A percentile compares a stretch with the other conserved stretches of the same genome.
Evolutionary conservation across 1,284 basidiomycete species (phyloP).

Genomic region (Dichomitus squalens): DNA sequence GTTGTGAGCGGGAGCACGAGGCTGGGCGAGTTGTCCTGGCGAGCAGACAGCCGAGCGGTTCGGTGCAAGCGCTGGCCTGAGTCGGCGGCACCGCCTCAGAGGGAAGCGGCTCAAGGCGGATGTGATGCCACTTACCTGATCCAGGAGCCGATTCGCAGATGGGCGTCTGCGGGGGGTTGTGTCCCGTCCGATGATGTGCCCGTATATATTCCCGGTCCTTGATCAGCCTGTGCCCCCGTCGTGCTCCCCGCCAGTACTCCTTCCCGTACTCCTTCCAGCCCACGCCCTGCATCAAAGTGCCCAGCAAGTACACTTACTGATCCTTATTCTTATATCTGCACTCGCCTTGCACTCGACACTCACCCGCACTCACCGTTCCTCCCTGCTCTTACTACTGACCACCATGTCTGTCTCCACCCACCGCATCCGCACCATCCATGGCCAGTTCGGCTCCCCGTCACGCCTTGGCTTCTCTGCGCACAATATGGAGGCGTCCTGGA

Average conservation of each 20-base stretch:
- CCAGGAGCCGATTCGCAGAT: not conserved
- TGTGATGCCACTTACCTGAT: not conserved
- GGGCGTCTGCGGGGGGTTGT: conserved; percentile 1
- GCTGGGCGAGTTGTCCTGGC: not conserved
- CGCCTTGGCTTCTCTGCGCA: conserved; percentile 17
- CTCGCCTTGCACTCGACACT: not conserved
- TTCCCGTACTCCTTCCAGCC: not conserved
- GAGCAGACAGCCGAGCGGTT: not conserved
- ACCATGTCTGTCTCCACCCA: conserved; percentile 32
- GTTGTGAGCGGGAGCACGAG: not conserved
- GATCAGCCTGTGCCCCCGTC: not conserved
- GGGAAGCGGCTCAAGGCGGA: not conserved
- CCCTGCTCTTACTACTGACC: not conserved
- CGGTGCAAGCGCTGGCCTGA: not conserved
- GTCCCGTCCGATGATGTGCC: not conserved
- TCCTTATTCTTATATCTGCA: conserved; percentile 7
- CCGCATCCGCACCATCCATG: conserved; percentile 33
- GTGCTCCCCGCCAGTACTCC: not conserved
- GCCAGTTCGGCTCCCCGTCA: conserved; percentile 28
- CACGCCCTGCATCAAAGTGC: too few species aligned
- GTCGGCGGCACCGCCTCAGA: conserved; percentile 3
- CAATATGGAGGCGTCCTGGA: conserved; percentile 28
- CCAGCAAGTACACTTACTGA: not conserved
- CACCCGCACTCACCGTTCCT: not conserved
- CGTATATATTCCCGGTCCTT: conserved; percentile 5